These are phyloP conservation scores for Eurotiales sp. DNA, from an alignment of 2,329 filamentous ascomycete genomes.

Conservation along the genomic window DNA sequence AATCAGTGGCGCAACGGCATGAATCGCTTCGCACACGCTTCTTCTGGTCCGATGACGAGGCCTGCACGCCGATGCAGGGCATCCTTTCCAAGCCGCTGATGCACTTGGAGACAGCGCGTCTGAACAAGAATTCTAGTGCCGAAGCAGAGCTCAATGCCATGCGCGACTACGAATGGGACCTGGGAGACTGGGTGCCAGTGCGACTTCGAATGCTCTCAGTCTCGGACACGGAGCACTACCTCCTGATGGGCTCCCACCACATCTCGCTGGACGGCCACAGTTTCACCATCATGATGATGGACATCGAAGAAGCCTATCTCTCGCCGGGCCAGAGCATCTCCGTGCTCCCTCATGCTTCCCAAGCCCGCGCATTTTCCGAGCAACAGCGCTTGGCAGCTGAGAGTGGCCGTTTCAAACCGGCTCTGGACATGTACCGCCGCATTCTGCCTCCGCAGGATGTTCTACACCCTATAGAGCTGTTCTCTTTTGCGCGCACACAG, in stretches of 20 bases:
- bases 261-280: conserved; percentile 48
- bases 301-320: conserved; percentile 13
- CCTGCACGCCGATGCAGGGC: conserved; percentile 22
- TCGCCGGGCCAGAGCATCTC: conserved; percentile 33
- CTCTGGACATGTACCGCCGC: conserved; percentile 34
- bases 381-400: conserved; percentile 17
- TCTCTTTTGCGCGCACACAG: conserved; percentile 26
- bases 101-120: conserved; percentile 31
- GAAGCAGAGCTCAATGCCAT: conserved; percentile 18
- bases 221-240: conserved; percentile 28
- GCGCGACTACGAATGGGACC: conserved; percentile 35
- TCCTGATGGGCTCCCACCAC: conserved; percentile 46
- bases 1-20: conserved; percentile 21
- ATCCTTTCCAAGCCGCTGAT: conserved; percentile 16
- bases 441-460: conserved; percentile 18
- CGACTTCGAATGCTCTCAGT: conserved; percentile 40
- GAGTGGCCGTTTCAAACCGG: conserved; percentile 25
- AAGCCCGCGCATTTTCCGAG: conserved; percentile 36
- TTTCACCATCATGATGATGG: conserved; percentile 31
- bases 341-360: conserved; percentile 30
- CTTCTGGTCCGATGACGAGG: conserved; percentile 18
- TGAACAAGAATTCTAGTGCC: conserved; percentile 18
- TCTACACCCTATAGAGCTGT: conserved; percentile 29
- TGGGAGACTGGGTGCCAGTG: conserved; percentile 21
- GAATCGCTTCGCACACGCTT: conserved; percentile 25